Evolutionary conservation across 805 yeast species (phyloP), one percentile per base, ranked within the genome.

Genomic region (Saccharomycopsis javanensis): DNA sequence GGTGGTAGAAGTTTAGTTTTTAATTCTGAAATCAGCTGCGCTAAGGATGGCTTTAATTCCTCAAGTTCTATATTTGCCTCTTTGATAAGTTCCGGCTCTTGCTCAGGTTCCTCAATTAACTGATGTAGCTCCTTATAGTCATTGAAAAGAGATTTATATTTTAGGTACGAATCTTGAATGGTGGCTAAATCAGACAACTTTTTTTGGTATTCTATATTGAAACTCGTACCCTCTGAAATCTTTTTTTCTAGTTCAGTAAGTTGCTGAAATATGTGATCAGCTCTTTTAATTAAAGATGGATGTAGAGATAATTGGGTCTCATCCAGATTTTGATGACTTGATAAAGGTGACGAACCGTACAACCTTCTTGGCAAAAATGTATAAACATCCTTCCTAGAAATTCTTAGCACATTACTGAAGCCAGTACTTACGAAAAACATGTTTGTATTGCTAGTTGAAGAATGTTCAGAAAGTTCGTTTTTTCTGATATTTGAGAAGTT

Each of bases 1-100:
- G 87, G 81, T 1, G 97, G 97, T 23, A 92, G 70, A 4, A 94
- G 72, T 46, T 77, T 75, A 5, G 76, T 65, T 59, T 84, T 81
- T n/a, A 88, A 70, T 33, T 71, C 69, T 1, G 69, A 66, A 0
- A 82, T 72, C 0, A 78, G 66, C 8, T 67, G 62, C 3, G 68
- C 67, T 8, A 88, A 67, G 11, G 68, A 66, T 0, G 86, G 86
- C 1, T 70, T 60, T 0, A 78, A 62, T 0, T 69, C 65, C 0
- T 71, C 72, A 4, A 88, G 64, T 65, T 91, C 97, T 3, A 60
- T 60, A 48, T 74, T 67, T 0, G 96, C 97, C 13, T 85, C 91
- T 4, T 71, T 74, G 38, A 71, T 72, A 38, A 85, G 67, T 2
- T 72, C 68, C 8, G 73, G 74, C 61, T 84, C 88, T 1, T 64